These are phyloP conservation scores for Oryza nivara DNA, from an alignment of 176 grass and related monocot genomes.

Conservation along the genomic window DNA sequence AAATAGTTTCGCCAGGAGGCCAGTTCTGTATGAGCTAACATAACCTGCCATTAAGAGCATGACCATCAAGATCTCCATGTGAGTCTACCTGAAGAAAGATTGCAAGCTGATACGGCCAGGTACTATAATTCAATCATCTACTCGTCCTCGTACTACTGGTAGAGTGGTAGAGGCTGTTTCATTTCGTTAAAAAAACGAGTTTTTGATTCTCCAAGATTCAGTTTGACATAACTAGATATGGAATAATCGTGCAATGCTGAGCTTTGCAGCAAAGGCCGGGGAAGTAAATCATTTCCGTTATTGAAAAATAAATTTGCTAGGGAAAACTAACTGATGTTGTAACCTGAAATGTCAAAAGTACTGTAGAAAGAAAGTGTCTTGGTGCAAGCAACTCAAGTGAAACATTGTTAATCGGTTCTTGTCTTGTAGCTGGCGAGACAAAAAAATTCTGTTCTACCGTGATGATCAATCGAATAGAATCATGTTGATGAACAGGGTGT, in stretches of 20 bases:
- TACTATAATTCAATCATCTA: conserved; percentile 14
- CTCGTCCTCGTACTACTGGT: conserved; percentile 37
- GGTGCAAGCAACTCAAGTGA: conserved; percentile 15
- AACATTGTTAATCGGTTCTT: neutral
- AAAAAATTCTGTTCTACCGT: conserved; percentile 7
- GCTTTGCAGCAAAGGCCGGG: too few relatives aligned
- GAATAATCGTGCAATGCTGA: neutral
- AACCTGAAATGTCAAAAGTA: conserved; percentile 6
- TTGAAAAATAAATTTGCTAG: neutral
- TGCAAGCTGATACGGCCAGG: conserved; percentile 24
- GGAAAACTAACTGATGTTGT: neutral
- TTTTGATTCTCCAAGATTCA: neutral
- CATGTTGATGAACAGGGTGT: neutral
- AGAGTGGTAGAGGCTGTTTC: neutral
- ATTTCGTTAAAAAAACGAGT: neutral
- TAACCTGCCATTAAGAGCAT: neutral
- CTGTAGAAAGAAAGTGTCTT: neutral
- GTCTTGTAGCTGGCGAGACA: conserved; percentile 1
- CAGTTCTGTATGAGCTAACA: neutral
- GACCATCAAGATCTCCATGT: conserved; percentile 18
- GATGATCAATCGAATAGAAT: conserved; percentile 31
- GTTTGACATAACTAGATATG: conserved; percentile 12
- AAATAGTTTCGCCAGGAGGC: conserved; percentile 5
- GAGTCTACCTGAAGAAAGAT: conserved; percentile 51
- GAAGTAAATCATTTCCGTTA: too few relatives aligned